Evolutionary conservation across 1,284 basidiomycete species (phyloP).

Genomic region (Polyporus tsugae): DNA sequence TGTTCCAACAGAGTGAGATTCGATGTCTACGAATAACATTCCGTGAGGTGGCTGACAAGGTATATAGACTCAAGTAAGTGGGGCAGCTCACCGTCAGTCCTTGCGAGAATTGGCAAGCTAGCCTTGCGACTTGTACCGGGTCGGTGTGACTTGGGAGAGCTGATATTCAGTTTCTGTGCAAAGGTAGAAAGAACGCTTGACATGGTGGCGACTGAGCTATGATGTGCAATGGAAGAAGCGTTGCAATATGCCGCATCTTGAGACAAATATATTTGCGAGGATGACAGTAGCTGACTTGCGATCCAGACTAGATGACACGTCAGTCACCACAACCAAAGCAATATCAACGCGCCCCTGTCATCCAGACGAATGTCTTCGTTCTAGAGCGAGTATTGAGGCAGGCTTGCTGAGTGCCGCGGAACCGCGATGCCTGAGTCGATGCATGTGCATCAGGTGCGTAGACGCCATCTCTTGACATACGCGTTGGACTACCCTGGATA

Average conservation of each 20-base stretch:
- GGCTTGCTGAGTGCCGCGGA: background rate
- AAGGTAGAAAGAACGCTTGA: background rate
- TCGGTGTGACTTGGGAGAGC: background rate
- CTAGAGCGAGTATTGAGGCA: background rate
- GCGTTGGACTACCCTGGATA: background rate
- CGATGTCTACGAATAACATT: background rate
- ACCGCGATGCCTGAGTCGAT: background rate
- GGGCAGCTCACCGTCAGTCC: background rate
- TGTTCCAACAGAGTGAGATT: background rate
- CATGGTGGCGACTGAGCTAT: background rate
- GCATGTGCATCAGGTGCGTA: background rate
- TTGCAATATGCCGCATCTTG: background rate
- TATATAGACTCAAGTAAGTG: background rate
- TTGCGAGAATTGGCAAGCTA: too few species aligned
- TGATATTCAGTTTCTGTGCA: conserved; percentile 5
- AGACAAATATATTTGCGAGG: conserved; percentile 4
- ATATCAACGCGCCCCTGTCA: background rate
- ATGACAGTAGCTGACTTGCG: conserved; percentile 8
- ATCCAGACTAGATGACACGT: background rate
- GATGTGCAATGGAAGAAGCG: background rate
- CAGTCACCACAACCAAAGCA: background rate
- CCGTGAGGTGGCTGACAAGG: background rate
- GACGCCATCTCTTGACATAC: background rate
- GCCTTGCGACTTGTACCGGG: background rate
- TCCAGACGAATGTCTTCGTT: background rate